Evolutionary conservation across 495 filamentous ascomycete species (phyloP).

Genomic region (Aspergillus carlsbadensis): DNA sequence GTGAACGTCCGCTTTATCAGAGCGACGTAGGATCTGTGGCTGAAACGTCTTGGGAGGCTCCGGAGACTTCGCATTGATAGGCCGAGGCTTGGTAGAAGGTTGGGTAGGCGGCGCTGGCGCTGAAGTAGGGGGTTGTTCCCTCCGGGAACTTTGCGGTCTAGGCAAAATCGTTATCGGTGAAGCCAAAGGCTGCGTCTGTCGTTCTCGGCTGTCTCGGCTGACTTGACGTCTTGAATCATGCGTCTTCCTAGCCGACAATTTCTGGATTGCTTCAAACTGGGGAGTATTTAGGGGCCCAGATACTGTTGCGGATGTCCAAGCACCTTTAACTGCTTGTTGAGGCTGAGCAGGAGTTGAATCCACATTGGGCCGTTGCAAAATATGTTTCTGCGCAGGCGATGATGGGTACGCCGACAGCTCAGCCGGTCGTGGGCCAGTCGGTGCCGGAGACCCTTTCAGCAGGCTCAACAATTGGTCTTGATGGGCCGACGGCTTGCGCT

Average conservation of each 20-base stretch:
- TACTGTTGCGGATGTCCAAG: conserved; percentile 46
- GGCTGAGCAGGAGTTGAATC: conserved; percentile 17
- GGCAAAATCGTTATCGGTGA: conserved; percentile 47
- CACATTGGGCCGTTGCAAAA: conserved; percentile 35
- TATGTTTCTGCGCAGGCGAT: conserved; percentile 29
- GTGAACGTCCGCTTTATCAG: conserved; percentile 37
- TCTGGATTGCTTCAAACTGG: conserved; percentile 44
- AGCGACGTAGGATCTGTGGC: conserved; percentile 59
- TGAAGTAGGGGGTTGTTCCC: conserved; percentile 23
- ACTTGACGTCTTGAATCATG: conserved; percentile 26
- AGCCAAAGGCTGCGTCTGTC: conserved; percentile 19
- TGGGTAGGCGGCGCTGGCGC: conserved; percentile 16
- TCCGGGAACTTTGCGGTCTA: conserved; percentile 39
- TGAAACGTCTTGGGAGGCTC: conserved; percentile 52
- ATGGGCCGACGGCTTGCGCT: conserved; percentile 36
- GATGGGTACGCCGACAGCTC: conserved; percentile 37
- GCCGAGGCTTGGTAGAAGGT: conserved; percentile 16
- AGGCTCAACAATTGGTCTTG: conserved; percentile 41
- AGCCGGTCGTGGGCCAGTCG: conserved; percentile 25
- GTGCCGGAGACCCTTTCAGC: conserved; percentile 29
- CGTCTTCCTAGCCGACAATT: conserved; percentile 20
- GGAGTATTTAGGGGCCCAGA: conserved; percentile 50
- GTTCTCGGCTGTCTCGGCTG: conserved; percentile 22
- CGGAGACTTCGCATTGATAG: conserved; percentile 21
- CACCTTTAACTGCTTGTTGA: conserved; percentile 16